phyloP scores from a whole-genome alignment of 2,329 filamentous ascomycete genomes.

The Erysiphe pulchra region DNA sequence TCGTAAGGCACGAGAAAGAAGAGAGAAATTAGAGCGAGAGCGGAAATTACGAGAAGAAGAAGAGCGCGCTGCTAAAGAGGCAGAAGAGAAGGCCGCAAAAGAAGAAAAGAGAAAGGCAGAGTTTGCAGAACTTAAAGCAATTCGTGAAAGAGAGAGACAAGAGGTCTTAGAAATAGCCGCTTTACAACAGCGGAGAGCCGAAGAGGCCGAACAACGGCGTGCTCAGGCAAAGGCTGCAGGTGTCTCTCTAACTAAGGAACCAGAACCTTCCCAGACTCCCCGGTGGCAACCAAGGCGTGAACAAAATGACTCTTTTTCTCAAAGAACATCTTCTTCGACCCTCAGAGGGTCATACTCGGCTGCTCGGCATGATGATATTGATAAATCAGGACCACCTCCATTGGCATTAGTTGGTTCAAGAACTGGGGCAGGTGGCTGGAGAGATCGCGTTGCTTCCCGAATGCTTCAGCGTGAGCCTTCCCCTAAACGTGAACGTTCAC shows the following conservation, averaged over 20 bases:
- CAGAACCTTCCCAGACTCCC: conserved; percentile 32
- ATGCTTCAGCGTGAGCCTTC: conserved; percentile 4
- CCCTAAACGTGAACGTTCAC: conserved; percentile 3
- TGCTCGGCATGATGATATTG: conserved; percentile 6
- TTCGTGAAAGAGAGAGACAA: conserved; percentile 40
- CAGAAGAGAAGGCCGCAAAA: conserved; percentile 55
- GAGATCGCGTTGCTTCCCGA: conserved; percentile 17
- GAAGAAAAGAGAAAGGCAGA: conserved; percentile 59
- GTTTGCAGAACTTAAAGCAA: conserved; percentile 38
- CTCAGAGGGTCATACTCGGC: neutral
- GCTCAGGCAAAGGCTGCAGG: conserved; percentile 27
- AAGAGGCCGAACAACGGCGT: conserved; percentile 59
- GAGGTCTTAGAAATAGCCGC: conserved; percentile 38
- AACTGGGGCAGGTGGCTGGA: conserved; percentile 25
- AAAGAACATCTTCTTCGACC: conserved; percentile 7
- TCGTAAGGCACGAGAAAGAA: conserved; percentile 55
- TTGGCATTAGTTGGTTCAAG: conserved; percentile 26
- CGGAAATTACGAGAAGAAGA: conserved; percentile 57
- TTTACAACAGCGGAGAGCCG: conserved; percentile 58
- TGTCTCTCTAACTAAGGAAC: conserved; percentile 14
- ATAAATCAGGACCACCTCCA: conserved; percentile 20
- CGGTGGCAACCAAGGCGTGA: conserved; percentile 51
- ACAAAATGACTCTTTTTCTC: conserved; percentile 14
- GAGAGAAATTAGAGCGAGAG: conserved; percentile 66
- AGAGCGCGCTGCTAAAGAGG: conserved; percentile 56